phyloP scores from a whole-genome alignment of 495 filamentous ascomycete genomes.

The Staphylotrichum longicolle region DNA sequence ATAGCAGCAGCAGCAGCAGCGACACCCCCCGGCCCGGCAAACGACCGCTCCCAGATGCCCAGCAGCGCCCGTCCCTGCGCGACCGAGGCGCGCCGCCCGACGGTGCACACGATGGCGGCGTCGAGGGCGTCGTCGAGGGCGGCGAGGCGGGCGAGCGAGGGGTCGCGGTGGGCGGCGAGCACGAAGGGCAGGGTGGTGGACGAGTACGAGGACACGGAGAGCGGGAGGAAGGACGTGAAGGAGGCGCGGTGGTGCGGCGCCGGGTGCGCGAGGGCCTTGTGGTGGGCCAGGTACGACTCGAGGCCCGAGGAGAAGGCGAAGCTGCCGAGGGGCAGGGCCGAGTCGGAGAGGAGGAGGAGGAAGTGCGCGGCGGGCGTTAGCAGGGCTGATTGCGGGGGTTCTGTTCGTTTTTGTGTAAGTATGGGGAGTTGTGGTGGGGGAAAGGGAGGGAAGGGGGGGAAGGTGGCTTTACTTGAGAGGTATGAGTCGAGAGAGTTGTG shows the following conservation, averaged over 20 bases:
- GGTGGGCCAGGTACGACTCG: slow-evolving; percentile 90
- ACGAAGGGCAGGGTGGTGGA: slow-evolving; percentile 82
- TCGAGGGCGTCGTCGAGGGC: slow-evolving; percentile 81
- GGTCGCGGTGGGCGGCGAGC: slow-evolving; percentile 67
- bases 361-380: slow-evolving; percentile 56
- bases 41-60: slow-evolving; percentile 81
- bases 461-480: slow-evolving; percentile 1
- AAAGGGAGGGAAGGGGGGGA: neutral
- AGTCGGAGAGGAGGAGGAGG: slow-evolving; percentile 90
- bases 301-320: slow-evolving; percentile 95
- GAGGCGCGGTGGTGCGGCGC: slow-evolving; percentile 34
- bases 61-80: slow-evolving; percentile 84
- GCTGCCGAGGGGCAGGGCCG: slow-evolving; percentile 89
- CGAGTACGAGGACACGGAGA: slow-evolving; percentile 75
- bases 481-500: slow-evolving; percentile 6
- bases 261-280: slow-evolving; percentile 38
- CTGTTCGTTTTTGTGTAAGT: neutral
- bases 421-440: too few species aligned
- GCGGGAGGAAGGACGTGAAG: slow-evolving; percentile 72
- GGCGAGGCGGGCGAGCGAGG: slow-evolving; percentile 45
- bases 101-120: slow-evolving; percentile 80
- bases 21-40: slow-evolving; percentile 34
- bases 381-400: slow-evolving; percentile 5
- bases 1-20: slow-evolving; percentile 7
- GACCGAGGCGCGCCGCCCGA: slow-evolving; percentile 78